These are phyloP conservation scores for Castanea mollissima DNA, from an alignment of 306 rosid species.

Conservation along the genomic window DNA sequence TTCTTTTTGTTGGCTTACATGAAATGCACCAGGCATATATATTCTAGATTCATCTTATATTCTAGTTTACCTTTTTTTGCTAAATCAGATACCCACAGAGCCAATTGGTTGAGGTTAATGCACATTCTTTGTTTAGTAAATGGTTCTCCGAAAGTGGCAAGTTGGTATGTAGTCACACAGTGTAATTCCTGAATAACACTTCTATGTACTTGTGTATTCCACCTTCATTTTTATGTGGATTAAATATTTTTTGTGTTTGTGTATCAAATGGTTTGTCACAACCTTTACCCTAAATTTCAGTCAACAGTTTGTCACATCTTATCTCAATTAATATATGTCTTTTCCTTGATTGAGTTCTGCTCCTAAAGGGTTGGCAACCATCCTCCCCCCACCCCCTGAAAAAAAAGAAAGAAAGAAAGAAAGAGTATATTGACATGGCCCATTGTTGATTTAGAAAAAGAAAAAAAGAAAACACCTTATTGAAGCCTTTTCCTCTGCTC, in stretches of 20 bases:
- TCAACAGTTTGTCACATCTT: neutral
- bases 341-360: neutral
- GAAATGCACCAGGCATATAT: neutral
- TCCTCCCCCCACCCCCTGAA: no score
- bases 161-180: constrained; percentile 61
- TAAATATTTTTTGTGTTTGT: neutral
- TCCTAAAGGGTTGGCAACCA: neutral
- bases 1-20: constrained; percentile 1
- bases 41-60: neutral
- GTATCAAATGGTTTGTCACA: neutral
- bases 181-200: constrained; percentile 1
- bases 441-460: neutral
- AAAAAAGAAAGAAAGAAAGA: neutral
- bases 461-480: neutral
- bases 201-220: constrained; percentile 12
- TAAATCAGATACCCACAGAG: constrained; percentile 68
- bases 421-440: neutral
- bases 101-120: constrained; percentile 91
- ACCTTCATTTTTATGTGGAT: constrained; percentile 6
- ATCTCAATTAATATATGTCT: neutral
- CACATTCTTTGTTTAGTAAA: constrained; percentile 98
- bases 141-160: constrained; percentile 99
- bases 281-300: neutral
- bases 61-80: neutral
- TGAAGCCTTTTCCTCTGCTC: neutral